These are phyloP conservation scores for Globisporangium echinulatum DNA, from an alignment of 352 stramenopile genomes.

Conservation along the genomic window DNA sequence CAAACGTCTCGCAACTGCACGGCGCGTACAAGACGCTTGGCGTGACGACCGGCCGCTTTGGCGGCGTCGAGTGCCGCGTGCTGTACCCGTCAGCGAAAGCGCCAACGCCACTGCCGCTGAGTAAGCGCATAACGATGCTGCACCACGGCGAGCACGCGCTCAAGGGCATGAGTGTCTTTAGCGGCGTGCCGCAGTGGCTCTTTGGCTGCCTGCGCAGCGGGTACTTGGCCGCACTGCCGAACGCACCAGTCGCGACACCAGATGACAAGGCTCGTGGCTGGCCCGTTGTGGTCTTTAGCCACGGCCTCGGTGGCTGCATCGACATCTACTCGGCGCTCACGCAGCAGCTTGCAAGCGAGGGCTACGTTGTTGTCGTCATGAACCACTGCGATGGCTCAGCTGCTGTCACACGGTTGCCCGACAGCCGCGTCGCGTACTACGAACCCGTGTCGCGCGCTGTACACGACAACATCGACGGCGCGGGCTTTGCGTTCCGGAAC, in stretches of 20 bases:
- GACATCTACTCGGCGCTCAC: conserved; percentile 60
- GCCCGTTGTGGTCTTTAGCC: conserved; percentile 56
- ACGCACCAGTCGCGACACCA: conserved; percentile 27
- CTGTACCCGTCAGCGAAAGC: conserved; percentile 45
- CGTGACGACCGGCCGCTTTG: conserved; percentile 27
- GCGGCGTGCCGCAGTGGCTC: conserved; percentile 38
- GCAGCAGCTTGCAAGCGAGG: conserved; percentile 61
- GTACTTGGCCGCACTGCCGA: conserved; percentile 30
- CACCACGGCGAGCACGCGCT: conserved; percentile 52
- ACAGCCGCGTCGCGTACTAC: conserved; percentile 51
- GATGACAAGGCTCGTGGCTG: conserved; percentile 18
- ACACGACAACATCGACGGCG: conserved; percentile 37
- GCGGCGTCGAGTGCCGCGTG: conserved; percentile 53
- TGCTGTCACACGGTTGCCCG: conserved; percentile 34
- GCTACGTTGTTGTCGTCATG: conserved; percentile 45
- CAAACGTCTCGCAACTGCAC: conserved; percentile 36
- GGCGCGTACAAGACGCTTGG: conserved; percentile 41
- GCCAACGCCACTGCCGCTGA: not conserved
- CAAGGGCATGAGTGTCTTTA: conserved; percentile 40
- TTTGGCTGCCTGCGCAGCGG: conserved; percentile 51
- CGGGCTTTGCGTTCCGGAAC: conserved; percentile 55
- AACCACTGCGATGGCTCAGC: conserved; percentile 67
- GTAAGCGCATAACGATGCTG: conserved; percentile 23
- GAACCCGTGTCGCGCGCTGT: conserved; percentile 40
- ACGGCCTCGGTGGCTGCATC: conserved; percentile 47